Evolutionary conservation across 2,329 filamentous ascomycete genomes (phyloP).

Genomic region (Ambrosiella beaveri): DNA sequence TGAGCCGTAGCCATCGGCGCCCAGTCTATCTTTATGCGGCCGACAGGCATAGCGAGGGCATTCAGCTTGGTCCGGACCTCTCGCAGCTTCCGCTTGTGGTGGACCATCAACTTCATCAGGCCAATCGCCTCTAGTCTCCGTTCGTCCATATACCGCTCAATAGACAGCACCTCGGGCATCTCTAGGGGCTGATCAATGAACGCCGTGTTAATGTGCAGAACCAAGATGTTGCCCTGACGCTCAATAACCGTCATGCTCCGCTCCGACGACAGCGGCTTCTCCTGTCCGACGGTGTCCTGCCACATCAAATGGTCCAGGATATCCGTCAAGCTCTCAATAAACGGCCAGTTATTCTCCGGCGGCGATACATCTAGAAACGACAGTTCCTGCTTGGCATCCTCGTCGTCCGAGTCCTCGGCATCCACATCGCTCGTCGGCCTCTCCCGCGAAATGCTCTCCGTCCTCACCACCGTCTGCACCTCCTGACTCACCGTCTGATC

Average conservation of each 20-base stretch:
- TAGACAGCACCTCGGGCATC: constrained; percentile 34
- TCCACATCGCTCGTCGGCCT: neutral
- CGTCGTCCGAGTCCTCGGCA: constrained; percentile 14
- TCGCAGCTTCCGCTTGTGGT: constrained; percentile 6
- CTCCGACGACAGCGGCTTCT: constrained; percentile 19
- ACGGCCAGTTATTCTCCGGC: constrained; percentile 21
- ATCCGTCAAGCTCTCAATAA: constrained; percentile 29
- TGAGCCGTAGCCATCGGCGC: neutral
- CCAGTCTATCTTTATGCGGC: neutral
- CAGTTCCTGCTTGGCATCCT: constrained; percentile 20
- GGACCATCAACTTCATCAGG: constrained; percentile 10
- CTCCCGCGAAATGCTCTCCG: constrained; percentile 13
- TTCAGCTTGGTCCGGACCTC: constrained; percentile 1
- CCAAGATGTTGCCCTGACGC: constrained; percentile 33
- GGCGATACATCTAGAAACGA: constrained; percentile 26
- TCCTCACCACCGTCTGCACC: constrained; percentile 20
- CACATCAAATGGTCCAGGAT: constrained; percentile 32
- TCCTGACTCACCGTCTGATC: constrained; percentile 17
- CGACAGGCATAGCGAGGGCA: neutral
- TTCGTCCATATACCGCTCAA: constrained; percentile 33
- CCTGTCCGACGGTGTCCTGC: constrained; percentile 25
- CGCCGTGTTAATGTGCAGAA: constrained; percentile 27
- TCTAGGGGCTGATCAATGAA: constrained; percentile 28
- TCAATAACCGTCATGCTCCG: constrained; percentile 27
- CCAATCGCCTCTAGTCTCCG: constrained; percentile 27